Percentiles rank a stretch among this genome's conserved stretches.
Conservation (phyloP, 2,329 filamentous ascomycete species). For the Apiospora phragmitis region DNA sequence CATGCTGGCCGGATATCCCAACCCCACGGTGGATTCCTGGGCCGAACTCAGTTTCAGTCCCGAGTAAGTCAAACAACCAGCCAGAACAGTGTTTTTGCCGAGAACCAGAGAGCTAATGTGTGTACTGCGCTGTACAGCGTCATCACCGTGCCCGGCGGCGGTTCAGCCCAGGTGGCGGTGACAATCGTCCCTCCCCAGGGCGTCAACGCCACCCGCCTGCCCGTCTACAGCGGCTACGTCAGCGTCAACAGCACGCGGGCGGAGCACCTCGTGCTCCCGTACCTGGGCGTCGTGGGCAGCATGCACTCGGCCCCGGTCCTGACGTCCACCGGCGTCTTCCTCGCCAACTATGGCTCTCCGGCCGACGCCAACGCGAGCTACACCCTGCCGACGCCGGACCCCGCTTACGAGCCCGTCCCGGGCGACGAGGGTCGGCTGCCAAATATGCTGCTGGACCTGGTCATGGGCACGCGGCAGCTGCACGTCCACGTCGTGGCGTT, state of each 20-base stretch:
- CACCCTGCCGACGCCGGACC: constrained; percentile 22
- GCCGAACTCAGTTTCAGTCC: constrained; percentile 15
- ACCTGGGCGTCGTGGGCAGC: constrained; percentile 37
- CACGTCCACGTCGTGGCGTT: constrained; percentile 6
- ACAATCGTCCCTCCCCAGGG: constrained; percentile 28
- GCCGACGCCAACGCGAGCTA: constrained; percentile 24
- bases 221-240: constrained; percentile 45
- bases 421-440: constrained; percentile 13
- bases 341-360: constrained; percentile 14
- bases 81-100: neutral
- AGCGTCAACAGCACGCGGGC: constrained; percentile 31
- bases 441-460: neutral
- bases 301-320: constrained; percentile 24
- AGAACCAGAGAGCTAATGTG: neutral
- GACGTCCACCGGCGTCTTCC: constrained; percentile 9
- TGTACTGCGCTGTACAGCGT: neutral
- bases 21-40: constrained; percentile 14
- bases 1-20: constrained; percentile 11
- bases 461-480: neutral
- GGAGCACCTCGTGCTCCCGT: constrained; percentile 38
- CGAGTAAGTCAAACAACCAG: neutral
- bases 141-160: constrained; percentile 29
- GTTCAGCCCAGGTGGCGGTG: constrained; percentile 27
- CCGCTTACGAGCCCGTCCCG: neutral
- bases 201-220: constrained; percentile 32